These are phyloP conservation scores for Protomyces macrosporus DNA, from an alignment of 1,139 yeast species.

Conservation along the genomic window DNA sequence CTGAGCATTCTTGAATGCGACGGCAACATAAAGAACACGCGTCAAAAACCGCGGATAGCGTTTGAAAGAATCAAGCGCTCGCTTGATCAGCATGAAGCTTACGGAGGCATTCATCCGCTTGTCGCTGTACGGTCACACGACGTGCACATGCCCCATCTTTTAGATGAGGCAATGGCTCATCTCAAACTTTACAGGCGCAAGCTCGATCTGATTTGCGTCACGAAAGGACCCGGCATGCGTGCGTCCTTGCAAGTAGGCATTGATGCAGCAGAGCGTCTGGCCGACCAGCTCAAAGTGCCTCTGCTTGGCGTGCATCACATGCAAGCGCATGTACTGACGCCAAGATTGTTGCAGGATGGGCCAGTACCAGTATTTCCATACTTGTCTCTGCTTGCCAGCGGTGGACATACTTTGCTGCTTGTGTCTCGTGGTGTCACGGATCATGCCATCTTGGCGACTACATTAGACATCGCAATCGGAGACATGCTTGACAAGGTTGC, in stretches of 20 bases:
- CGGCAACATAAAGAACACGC: conserved; percentile 43
- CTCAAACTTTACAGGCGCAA: conserved; percentile 30
- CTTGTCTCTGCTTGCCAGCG: conserved; percentile 73
- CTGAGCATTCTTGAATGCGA: conserved; percentile 55
- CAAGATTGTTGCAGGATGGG: conserved; percentile 51
- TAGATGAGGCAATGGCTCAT: conserved; percentile 40
- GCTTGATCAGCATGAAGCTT: conserved; percentile 51
- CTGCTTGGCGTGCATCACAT: conserved; percentile 90
- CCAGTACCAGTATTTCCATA: conserved; percentile 63
- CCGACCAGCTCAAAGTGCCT: conserved; percentile 72
- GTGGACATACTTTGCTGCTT: conserved; percentile 93
- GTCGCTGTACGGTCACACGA: conserved; percentile 81
- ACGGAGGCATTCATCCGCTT: conserved; percentile 87
- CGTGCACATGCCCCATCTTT: conserved; percentile 47
- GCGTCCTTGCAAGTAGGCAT: conserved; percentile 81
- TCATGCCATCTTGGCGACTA: conserved; percentile 69
- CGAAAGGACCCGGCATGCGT: conserved; percentile 96
- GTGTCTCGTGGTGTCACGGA: conserved; percentile 53
- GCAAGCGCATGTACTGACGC: conserved; percentile 76
- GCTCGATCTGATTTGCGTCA: conserved; percentile 79
- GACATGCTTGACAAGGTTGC: conserved; percentile 93
- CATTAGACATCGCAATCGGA: conserved; percentile 86
- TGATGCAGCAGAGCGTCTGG: conserved; percentile 77
- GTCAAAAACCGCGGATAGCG: conserved; percentile 52
- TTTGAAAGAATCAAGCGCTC: conserved; percentile 44